Conservation (phyloP, 495 filamentous ascomycete genomes). For the Neurospora sp. region DNA sequence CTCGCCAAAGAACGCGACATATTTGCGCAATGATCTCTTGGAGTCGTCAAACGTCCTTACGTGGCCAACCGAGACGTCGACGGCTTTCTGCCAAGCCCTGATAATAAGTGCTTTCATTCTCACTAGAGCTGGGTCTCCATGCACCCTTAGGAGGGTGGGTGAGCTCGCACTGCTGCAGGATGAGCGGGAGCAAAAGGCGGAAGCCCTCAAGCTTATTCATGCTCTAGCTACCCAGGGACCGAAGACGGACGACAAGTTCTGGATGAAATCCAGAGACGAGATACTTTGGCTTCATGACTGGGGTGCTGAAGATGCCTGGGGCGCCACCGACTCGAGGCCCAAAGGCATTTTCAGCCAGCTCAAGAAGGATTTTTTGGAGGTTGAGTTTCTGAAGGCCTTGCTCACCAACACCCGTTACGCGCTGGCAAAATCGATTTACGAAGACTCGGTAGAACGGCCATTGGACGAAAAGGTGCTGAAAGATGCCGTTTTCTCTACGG, state of each 20-base stretch:
- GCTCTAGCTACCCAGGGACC: slow-evolving; percentile 37
- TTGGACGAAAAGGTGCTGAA: slow-evolving; percentile 46
- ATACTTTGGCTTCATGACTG: slow-evolving; percentile 77
- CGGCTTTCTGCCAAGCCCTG: slow-evolving; percentile 55
- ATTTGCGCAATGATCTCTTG: slow-evolving; percentile 48
- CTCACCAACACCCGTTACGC: slow-evolving; percentile 58
- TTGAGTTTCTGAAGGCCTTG: slow-evolving; percentile 64
- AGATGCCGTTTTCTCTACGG: slow-evolving; percentile 54
- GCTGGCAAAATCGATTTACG: slow-evolving; percentile 61
- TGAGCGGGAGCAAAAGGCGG: slow-evolving; percentile 54
- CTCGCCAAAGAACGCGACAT: slow-evolving; percentile 29
- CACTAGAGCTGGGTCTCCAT: slow-evolving; percentile 46
- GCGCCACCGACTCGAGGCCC: slow-evolving; percentile 17
- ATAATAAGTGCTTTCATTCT: slow-evolving; percentile 60
- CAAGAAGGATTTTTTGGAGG: slow-evolving; percentile 53
- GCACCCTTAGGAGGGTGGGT: slow-evolving; percentile 49
- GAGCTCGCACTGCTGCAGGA: slow-evolving; percentile 48
- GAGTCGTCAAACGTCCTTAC: slow-evolving; percentile 57
- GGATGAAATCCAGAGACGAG: slow-evolving; percentile 54
- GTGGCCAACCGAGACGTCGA: slow-evolving; percentile 46
- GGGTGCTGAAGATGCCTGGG: slow-evolving; percentile 42
- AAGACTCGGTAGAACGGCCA: slow-evolving; percentile 40
- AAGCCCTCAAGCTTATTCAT: slow-evolving; percentile 54
- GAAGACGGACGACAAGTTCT: slow-evolving; percentile 55
- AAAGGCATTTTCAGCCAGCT: slow-evolving; percentile 64